phyloP scores from a whole-genome alignment of 306 rosid species.

The Dalbergia oliveri region DNA sequence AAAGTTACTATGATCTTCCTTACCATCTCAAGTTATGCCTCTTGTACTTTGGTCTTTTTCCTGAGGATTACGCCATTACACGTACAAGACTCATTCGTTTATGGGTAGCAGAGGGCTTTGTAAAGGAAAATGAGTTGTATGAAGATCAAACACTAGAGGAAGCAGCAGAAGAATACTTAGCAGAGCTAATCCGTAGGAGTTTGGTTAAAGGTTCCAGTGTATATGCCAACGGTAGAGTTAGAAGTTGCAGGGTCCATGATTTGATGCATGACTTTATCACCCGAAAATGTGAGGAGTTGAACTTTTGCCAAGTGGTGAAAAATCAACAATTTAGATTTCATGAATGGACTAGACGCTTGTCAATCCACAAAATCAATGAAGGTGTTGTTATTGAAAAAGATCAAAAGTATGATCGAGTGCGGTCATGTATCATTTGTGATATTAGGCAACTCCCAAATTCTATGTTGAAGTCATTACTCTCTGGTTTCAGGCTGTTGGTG shows the following conservation, averaged over 20 bases:
- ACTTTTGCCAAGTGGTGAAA: no score
- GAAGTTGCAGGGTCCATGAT: constrained; percentile 3
- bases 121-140: no score
- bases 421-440: neutral
- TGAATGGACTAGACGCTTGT: no score
- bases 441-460: neutral
- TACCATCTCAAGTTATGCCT: constrained; percentile 2
- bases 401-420: neutral
- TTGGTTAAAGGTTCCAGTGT: neutral
- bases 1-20: constrained; percentile 36
- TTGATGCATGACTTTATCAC: neutral
- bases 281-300: neutral
- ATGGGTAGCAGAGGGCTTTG: no score
- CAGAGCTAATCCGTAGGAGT: no score
- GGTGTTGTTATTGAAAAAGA: neutral
- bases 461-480: neutral
- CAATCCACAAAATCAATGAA: no score
- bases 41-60: constrained; percentile 22
- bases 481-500: constrained; percentile 28
- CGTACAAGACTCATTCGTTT: neutral
- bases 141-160: no score
- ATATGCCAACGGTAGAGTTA: neutral
- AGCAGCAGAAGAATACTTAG: no score
- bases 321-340: no score
- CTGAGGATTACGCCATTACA: constrained; percentile 12